These are phyloP conservation scores for Anisogramma anomala DNA, from an alignment of 2,329 filamentous ascomycete species.

Conservation along the genomic window DNA sequence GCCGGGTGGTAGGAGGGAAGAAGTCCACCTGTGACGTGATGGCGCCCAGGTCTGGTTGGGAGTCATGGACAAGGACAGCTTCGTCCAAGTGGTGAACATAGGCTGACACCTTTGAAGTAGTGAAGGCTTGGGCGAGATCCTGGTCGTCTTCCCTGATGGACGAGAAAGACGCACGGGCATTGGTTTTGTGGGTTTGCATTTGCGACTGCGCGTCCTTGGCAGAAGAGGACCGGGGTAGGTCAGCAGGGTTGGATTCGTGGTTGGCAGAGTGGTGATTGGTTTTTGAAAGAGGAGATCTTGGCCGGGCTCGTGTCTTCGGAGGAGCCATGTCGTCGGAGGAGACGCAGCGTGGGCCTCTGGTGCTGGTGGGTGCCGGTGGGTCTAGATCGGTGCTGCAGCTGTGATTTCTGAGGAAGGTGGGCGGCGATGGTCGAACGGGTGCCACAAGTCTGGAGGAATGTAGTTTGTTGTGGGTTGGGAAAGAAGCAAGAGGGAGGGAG, in stretches of 20 bases:
- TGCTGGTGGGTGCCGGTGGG: no score
- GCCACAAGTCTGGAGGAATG: no score
- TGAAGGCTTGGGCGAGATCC: constrained; percentile 51
- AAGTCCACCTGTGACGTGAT: constrained; percentile 35
- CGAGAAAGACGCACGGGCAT: constrained; percentile 45
- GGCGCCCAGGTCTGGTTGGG: constrained; percentile 31
- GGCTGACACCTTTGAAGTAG: constrained; percentile 49
- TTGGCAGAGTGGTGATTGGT: constrained; percentile 7
- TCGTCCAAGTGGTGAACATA: constrained; percentile 39
- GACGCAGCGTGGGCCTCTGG: background rate
- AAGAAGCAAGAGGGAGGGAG: no score
- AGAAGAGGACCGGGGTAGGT: constrained; percentile 16
- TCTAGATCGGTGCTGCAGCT: no score
- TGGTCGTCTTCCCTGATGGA: constrained; percentile 50
- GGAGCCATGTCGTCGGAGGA: constrained; percentile 14
- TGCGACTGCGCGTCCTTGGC: no score
- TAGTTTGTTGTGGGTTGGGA: no score
- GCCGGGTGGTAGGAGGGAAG: constrained; percentile 41
- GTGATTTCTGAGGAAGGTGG: no score
- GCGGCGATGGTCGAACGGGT: no score
- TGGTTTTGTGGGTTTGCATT: constrained; percentile 24
- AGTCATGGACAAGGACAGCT: constrained; percentile 41
- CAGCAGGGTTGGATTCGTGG: constrained; percentile 22
- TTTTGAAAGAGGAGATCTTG: constrained; percentile 4
- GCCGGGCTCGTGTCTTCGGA: constrained; percentile 9